Percentiles rank a stretch among this genome's conserved stretches.
Evolutionary conservation across 2,329 filamentous ascomycete genomes (phyloP).

Genomic region (Huntiella abstrusa): DNA sequence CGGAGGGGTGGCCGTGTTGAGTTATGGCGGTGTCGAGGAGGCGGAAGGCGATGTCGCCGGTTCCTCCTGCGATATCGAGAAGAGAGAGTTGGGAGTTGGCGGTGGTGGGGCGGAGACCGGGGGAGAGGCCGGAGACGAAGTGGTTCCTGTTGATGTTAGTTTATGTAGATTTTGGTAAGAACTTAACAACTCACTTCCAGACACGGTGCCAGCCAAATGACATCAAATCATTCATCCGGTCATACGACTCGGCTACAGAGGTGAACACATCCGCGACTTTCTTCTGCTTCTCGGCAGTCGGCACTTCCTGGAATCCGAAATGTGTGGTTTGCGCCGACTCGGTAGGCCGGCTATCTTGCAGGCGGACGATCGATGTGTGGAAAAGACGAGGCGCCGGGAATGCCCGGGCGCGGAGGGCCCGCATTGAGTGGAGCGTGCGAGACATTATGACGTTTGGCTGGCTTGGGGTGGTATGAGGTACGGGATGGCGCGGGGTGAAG

Average conservation of each 20-base stretch:
- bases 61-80: conserved; percentile 91
- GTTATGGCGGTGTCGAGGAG: conserved; percentile 74
- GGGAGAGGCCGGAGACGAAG: conserved; percentile 82
- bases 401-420: background rate
- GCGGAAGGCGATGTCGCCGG: conserved; percentile 93
- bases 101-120: conserved; percentile 37
- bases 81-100: conserved; percentile 44
- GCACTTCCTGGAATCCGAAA: conserved; percentile 77
- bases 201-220: conserved; percentile 89
- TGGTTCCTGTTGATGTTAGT: conserved; percentile 37
- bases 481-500: too few species aligned
- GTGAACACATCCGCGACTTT: conserved; percentile 78
- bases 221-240: conserved; percentile 99
- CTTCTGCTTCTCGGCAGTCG: conserved; percentile 54
- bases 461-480: too few species aligned
- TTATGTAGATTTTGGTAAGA: background rate
- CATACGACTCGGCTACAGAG: conserved; percentile 84
- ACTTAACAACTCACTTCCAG: conserved; percentile 47
- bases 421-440: too few species aligned
- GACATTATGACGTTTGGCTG: too few species aligned
- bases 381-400: background rate
- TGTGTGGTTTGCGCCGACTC: conserved; percentile 36
- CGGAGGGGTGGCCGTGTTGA: conserved; percentile 55
- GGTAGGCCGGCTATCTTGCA: background rate
- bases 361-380: conserved; percentile 1